Evolutionary conservation across 192 early-diverging fungal genomes (phyloP), one percentile per base, ranked within the genome.

Genomic region (Backusella australiensis): DNA sequence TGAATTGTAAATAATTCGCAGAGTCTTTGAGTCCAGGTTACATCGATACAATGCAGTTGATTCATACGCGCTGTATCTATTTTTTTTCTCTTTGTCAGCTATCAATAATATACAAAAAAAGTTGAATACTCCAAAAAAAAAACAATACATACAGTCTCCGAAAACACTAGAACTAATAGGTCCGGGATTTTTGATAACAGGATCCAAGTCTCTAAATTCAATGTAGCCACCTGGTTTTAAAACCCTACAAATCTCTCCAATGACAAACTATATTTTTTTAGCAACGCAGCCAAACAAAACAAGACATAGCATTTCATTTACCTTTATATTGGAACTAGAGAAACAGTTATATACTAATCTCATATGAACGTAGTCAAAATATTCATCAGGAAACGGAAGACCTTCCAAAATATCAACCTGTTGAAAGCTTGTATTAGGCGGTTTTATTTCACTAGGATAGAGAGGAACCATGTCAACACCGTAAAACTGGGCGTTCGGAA

Each of bases 221-320:
- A 85, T 73, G 63, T 75, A 85, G 14, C 84, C 84, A 15, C 82
- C 77, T 34, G 84, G 84, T 75, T 81, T 81, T 9, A 78, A 36
- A 11, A 83, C 72, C 21, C 70, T 36, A 49, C 42, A 44, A 15
- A 71, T 71, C 29, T 71, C 70, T 17, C 44, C 23, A 32, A 71
- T 46, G 8, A 71, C 29, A 49, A 71, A 71, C 70, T 71, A 44
- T 29, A 3, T 63, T 63, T 63, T 63, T 59, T 56, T 21, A 63
- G 56, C 29, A 63, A 63, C 21, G 26, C 21, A 68, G 67, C 36
- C 23, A 46, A 49, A 71, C 41, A 29, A 34, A 32, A 8, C 23
- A 56, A 34, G 21, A 32, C 2, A 72, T 29, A 44, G 0, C 5
- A 21, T 11, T 34, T 5, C 67, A 71, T 29, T 69, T 81, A 75